Evolutionary conservation across 2,329 filamentous ascomycete genomes (phyloP), one percentile per base, ranked within the genome.

Genomic region (Clonostachys rhizophaga): DNA sequence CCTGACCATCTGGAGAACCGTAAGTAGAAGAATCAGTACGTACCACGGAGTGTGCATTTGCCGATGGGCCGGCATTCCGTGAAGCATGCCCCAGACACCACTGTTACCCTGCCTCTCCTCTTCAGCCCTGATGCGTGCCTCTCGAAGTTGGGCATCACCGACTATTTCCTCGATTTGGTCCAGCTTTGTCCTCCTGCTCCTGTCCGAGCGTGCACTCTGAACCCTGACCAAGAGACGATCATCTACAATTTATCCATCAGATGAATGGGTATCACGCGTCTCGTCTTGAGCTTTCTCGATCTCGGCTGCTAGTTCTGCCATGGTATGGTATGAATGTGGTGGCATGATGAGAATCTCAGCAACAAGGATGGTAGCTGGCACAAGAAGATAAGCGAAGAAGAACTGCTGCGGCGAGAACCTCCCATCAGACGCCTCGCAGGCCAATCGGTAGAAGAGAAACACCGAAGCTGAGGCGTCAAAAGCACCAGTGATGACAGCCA

Each of bases 21-120:
- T 95, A 63, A 95, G 92, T 16, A 90, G 66, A 5, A 88, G 87
- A 56, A 95, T 88, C 36, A 95, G 75, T n/a, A 90, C 72, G 63
- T 94, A 96, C 90, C 90, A 96, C 0, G 85, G 86, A 3, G 86
- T 88, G 9, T 70, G 65, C 54, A 96, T 86, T 66, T 96, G 91
- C 57, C 88, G 69, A 17, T 75, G 58, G 1, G 87, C 87, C 1
- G 86, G 80, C 54, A 76, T 74, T 44, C 83, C 84, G 55, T 91
- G 87, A 42, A 91, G 69, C 3, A 82, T 82, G 10, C 87, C 87
- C 83, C 85, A 89, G 8, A 90, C 81, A 4, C 84, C 84, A 7
- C 78, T 83, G 1, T 68, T 69, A 36, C 74, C 67, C 33, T 83
- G 79, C 45, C 81, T 79, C 49, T 76, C 75, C 52, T 83, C 79